Base-by-base conservation (phyloP, 2,329 filamentous ascomycete species). In the Drechslerella dactyloides region DNA sequence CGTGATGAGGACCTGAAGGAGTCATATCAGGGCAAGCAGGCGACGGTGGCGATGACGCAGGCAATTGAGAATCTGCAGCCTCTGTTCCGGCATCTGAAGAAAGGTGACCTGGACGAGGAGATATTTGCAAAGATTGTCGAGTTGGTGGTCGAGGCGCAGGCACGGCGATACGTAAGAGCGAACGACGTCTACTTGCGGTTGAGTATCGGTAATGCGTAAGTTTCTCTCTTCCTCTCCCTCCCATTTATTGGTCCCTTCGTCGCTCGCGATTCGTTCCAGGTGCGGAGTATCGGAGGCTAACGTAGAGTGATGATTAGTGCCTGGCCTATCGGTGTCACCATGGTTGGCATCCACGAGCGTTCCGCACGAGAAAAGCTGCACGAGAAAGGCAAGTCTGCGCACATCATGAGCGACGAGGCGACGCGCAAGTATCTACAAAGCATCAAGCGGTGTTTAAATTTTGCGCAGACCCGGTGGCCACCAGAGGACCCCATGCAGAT, bases 271-370 rank as follows among this genome's bases (percentile, higher is more conserved):
- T 7, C 19, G 15, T 52, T n/a, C 33, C 17, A 44, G 10, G 2
- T 51, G 4, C n/a, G n/a, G n/a, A n/a, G n/a, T n/a, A n/a, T n/a
- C n/a, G n/a, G 10, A 5, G n/a, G 35, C 62, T 66, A 66, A 66
- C 15, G 33, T 24, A 6, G 52, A n/a, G 53, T 60, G 50, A 42
- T 59, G 46, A 35, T 21, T 62, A 84, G 83, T 73, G 94, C 94
- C 15, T 99, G 94, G 94, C 94, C 94, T 23, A 99, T 99, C 78
- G 94, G 94, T 81, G 94, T 99, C 42, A 99, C 94, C 79, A 99
- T 97, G 94, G 94, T 99, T 78, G 94, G 94, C 83, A 99, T 99
- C 77, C 94, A 99, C 85, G 94, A 97, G 83, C 87, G 94, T 78
- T 94, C 90, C 75, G 93, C 94, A 19, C 86, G 94, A 74, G 94